Percentiles rank a stretch among this genome's conserved stretches.
Conservation (phyloP, 371 early-diverging fungal species). For the Mortierella sp. region DNA sequence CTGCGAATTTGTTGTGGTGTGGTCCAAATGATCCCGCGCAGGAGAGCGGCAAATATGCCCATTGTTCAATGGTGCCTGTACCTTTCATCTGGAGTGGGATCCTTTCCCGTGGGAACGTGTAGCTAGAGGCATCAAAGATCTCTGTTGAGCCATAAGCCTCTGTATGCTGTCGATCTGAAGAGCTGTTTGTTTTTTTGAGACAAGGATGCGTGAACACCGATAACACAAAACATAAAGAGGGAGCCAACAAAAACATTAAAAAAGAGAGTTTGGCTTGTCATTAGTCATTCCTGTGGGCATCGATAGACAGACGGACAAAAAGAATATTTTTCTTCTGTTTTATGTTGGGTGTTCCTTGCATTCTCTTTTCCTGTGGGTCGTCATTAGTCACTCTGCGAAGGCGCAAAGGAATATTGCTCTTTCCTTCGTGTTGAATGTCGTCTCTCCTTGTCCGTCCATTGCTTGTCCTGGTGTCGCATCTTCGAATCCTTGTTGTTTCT, state of each 20-base stretch:
- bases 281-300: slow-evolving; percentile 31
- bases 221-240: not conserved
- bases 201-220: not conserved
- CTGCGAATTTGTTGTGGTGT: not conserved
- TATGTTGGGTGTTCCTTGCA: not conserved
- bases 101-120: slow-evolving; percentile 47
- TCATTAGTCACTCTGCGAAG: too few relatives aligned
- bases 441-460: too few relatives aligned
- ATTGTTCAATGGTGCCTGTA: not conserved
- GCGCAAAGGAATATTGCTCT: too few relatives aligned
- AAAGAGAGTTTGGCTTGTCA: slow-evolving; percentile 34
- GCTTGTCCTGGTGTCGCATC: too few relatives aligned
- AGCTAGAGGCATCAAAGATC: slow-evolving; percentile 50
- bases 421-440: too few relatives aligned
- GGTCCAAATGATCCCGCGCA: not conserved
- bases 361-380: not conserved
- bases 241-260: not conserved
- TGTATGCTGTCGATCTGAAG: slow-evolving; percentile 55
- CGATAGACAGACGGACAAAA: not conserved
- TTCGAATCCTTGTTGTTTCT: too few relatives aligned
- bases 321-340: not conserved
- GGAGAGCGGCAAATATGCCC: not conserved
- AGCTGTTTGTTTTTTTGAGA: slow-evolving; percentile 20
- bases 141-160: slow-evolving; percentile 56
- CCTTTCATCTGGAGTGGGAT: slow-evolving; percentile 51